Conservation (phyloP, 441 rosid genomes). For the Populus hybrid region DNA sequence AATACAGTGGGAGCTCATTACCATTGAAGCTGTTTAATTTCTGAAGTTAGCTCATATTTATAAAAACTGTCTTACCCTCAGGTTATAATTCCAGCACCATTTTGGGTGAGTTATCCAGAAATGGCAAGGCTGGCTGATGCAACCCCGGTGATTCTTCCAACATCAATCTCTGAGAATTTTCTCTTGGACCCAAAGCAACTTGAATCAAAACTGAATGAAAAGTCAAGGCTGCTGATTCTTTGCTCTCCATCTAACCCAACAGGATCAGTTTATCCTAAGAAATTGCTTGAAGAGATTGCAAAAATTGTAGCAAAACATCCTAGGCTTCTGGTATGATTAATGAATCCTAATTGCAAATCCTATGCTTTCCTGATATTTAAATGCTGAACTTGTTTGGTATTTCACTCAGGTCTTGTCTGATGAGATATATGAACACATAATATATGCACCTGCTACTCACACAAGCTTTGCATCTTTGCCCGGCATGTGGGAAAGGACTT, state of each 20-base stretch:
- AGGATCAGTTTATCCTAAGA: conserved; percentile 90
- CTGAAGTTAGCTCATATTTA: background rate
- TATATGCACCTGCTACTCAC: conserved; percentile 85
- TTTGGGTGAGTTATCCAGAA: conserved; percentile 98
- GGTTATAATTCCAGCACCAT: conserved; percentile 97
- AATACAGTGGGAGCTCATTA: background rate
- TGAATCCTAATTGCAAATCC: conserved; percentile 4
- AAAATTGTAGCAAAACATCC: conserved; percentile 82
- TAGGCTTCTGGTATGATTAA: conserved; percentile 70
- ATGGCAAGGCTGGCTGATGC: conserved; percentile 93
- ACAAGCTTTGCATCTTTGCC: conserved; percentile 96
- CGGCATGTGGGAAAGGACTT: conserved; percentile 89
- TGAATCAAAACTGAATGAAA: conserved; percentile 66
- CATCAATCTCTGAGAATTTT: conserved; percentile 70
- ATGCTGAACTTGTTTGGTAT: conserved; percentile 19
- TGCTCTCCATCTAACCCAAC: conserved; percentile 98
- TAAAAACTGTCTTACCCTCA: conserved; percentile 13
- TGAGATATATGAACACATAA: conserved; percentile 95
- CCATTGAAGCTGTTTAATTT: conserved; percentile 6
- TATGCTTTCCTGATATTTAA: background rate
- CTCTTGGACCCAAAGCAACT: conserved; percentile 79
- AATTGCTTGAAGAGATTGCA: conserved; percentile 87
- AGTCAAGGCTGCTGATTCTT: conserved; percentile 80
- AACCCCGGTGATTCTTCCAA: conserved; percentile 81
- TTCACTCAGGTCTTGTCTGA: conserved; percentile 73